phyloP scores from a whole-genome alignment of 345 rosid genomes.

The Streptanthus diversifolius region DNA sequence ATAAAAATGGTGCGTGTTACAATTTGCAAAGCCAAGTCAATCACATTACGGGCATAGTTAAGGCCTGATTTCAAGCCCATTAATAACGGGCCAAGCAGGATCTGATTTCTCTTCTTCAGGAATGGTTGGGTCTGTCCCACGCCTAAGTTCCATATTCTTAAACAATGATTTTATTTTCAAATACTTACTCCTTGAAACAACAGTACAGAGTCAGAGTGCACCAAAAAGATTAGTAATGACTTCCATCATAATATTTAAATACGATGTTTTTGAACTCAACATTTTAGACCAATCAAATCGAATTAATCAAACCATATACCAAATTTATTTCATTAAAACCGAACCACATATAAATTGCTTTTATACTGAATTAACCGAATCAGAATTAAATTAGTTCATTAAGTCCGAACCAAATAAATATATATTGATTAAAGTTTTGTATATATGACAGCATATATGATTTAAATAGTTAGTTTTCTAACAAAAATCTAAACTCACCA shows the following conservation, averaged over 20 bases:
- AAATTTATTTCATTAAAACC: not conserved
- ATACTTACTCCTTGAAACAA: too few species aligned
- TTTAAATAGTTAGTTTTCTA: slow-evolving; percentile 2
- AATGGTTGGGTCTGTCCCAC: not conserved
- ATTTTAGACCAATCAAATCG: not conserved
- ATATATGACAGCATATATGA: slow-evolving; percentile 22
- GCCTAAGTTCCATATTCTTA: too few species aligned
- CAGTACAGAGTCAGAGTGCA: not conserved
- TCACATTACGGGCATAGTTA: not conserved
- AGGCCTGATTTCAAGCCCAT: slow-evolving; percentile 10
- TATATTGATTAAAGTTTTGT: not conserved
- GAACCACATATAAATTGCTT: not conserved
- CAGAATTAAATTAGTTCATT: not conserved
- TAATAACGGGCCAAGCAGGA: not conserved
- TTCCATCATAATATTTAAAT: not conserved
- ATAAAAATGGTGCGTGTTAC: not conserved
- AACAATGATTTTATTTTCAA: too few species aligned
- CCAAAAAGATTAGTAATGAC: slow-evolving; percentile 13
- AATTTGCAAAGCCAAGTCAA: not conserved
- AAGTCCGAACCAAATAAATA: not conserved
- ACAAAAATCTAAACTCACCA: not conserved
- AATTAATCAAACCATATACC: too few species aligned
- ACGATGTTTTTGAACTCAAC: not conserved
- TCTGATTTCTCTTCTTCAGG: not conserved
- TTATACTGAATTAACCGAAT: not conserved